Base-by-base conservation (phyloP, 352 stramenopile genomes). In the Pythium sp. region DNA sequence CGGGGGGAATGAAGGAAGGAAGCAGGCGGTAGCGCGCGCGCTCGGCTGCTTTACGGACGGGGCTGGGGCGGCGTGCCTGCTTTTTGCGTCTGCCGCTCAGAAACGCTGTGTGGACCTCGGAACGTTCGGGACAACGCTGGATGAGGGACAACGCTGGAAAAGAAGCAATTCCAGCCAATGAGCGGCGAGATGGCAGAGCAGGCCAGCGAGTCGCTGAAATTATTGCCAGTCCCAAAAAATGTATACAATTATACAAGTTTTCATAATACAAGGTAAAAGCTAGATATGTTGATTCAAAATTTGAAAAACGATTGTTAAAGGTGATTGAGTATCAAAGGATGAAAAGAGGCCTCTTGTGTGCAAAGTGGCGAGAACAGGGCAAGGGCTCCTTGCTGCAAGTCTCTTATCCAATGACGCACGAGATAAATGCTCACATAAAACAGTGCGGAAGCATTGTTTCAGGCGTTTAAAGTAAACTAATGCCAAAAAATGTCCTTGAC, bases 81-180 rank as follows among this genome's bases (percentile, higher is more conserved):
- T 34, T 63, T 63, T 53, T 20, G 38, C 22, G 54, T 59, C 43
- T 59, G 41, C 41, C 41, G 41, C 41, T 49, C 28, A 5, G 53
- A 58, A 58, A 58, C 53, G 53, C 53, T 58, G 34, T 47, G 57
- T 63, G 58, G 34, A 63, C 47, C 32, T 18, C 26, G 30, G 24
- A 22, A 24, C 36, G 5, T 61, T 61, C 55, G 55, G 55, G 55
- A 61, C 55, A 63, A 14, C 15, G 2, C 53, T 9, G 28, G 28
- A 63, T 36, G 24, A 63, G 58, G 58, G 58, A 63, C 58, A 18
- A 15, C 36, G 26, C 20, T 18, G 34, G n/a, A 51, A 63, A 62
- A 62, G 57, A 62, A 62, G 57, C 32, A 53, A 12, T 62, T 62
- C 30, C 34, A 62, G 57, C 57, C 58, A 63, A 53, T 53, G 36